A percentile compares a stretch with the other conserved stretches of the same genome.
Conservation (phyloP, 73 alveolate genomes). For the Stentor coeruleus region DNA sequence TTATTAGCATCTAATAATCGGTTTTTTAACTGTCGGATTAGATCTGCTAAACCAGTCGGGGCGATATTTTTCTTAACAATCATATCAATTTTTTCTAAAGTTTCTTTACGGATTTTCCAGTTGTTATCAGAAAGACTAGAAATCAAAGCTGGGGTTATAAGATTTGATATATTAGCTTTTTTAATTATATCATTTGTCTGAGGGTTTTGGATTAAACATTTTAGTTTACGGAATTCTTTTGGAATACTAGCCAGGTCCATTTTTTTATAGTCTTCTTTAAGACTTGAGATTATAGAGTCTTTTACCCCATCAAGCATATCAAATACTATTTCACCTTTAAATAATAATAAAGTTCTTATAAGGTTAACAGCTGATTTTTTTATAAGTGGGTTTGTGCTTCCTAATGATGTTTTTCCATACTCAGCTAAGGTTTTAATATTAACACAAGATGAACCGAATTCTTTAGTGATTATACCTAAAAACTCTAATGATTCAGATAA, state of each 20-base stretch:
- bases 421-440: conserved; percentile 72
- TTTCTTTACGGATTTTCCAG: conserved; percentile 80
- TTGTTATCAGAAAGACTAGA: conserved; percentile 61
- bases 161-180: conserved; percentile 65
- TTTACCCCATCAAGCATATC: conserved; percentile 68
- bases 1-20: conserved; percentile 81
- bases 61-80: conserved; percentile 51
- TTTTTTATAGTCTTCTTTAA: conserved; percentile 68
- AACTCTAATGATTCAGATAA: conserved; percentile 59
- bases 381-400: conserved; percentile 66
- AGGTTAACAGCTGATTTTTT: conserved; percentile 61
- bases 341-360: conserved; percentile 60
- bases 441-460: conserved; percentile 54
- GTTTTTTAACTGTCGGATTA: conserved; percentile 51
- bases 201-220: conserved; percentile 47
- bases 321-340: conserved; percentile 66
- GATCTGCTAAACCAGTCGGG: conserved; percentile 75
- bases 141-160: conserved; percentile 56
- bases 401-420: conserved; percentile 52
- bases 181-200: conserved; percentile 39
- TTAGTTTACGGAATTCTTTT: conserved; percentile 47
- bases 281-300: conserved; percentile 66
- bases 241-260: conserved; percentile 50
- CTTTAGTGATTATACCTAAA: conserved; percentile 53
- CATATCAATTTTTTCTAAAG: conserved; percentile 56